Evolutionary conservation across 257 asterid species (phyloP).

Genomic region (Scutellaria baicalensis): DNA sequence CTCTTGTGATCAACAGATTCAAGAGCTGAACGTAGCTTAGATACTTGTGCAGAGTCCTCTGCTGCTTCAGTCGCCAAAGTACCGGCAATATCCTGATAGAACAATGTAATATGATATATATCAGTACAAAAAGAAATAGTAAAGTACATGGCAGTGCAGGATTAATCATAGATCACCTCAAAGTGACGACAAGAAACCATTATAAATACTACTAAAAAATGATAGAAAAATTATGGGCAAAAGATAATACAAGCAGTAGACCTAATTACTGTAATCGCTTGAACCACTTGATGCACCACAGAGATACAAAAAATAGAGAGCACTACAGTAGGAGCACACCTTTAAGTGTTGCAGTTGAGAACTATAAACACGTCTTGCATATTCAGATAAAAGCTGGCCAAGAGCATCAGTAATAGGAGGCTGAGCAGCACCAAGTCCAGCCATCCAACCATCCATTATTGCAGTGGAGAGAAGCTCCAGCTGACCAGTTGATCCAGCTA

Average conservation of each 20-base stretch:
- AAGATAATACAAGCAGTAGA: not conserved
- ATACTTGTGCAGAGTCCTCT: slow-evolving; percentile 84
- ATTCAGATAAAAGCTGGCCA: slow-evolving; percentile 92
- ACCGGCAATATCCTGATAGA: slow-evolving; percentile 87
- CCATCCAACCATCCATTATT: slow-evolving; percentile 99
- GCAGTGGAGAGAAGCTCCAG: slow-evolving; percentile 99
- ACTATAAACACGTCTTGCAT: slow-evolving; percentile 81
- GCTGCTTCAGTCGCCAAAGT: slow-evolving; percentile 97
- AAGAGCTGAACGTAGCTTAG: slow-evolving; percentile 95
- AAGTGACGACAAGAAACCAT: not conserved
- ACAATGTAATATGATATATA: slow-evolving; percentile 11
- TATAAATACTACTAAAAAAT: not conserved
- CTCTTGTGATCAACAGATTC: slow-evolving; percentile 99
- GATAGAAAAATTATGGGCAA: not conserved
- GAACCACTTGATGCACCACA: not conserved
- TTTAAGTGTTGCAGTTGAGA: slow-evolving; percentile 92
- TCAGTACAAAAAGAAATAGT: not conserved
- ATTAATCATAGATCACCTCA: not conserved
- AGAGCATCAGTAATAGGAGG: slow-evolving; percentile 95
- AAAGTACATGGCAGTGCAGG: not conserved
- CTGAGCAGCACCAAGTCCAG: slow-evolving; percentile 97
- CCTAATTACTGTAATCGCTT: not conserved
- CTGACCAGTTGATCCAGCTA: slow-evolving; percentile 92
- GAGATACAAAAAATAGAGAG: not conserved
- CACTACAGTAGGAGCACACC: slow-evolving; percentile 33